Base-by-base conservation (phyloP, 75 land plant genomes). In the Adiantum capillusveneris region DNA sequence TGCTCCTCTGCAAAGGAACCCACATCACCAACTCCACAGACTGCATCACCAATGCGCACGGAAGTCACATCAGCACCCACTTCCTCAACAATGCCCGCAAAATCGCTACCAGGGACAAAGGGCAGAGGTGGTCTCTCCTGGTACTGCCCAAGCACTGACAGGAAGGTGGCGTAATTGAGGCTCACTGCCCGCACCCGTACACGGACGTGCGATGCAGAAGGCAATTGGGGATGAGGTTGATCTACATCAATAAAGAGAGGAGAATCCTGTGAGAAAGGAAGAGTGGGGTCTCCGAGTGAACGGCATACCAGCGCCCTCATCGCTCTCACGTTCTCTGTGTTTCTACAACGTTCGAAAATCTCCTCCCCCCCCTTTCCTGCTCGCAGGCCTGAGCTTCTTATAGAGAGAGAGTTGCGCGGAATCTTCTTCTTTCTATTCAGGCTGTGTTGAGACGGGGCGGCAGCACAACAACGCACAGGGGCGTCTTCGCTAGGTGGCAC, bases 111-210 rank as follows among this genome's bases (percentile, higher is more conserved):
- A 0, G 91, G 98, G 39, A 90, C 63, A 70, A 81, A 90, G 2
- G 98, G 98, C 29, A 86, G 59, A 0, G 85, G 71, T 6, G 80
- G 75, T 72, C 79, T 89, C 65, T 94, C 98, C 57, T 94, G 98
- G 73, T 94, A 89, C 69, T 81, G 77, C 5, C 98, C 98, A 44
- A 79, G 65, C 18, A 90, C 58, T 64, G 75, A 74, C 25, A 94
- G 67, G 56, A 75, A 81, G 27, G 79, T 94, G 13, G 86, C 90
- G 69, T 68, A 94, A 61, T 94, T 94, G 54, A 90, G 57, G 76
- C 98, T 89, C 13, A 78, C 68, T 0, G 88, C 83, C 31, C 54
- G 62, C 14, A 94, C 67, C 19, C 73, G 63, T n/a, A 94, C 78
- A 54, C 81, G 52, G 3, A 94, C 80, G 0, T 79, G 31, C 0